Percentiles rank a stretch among this genome's conserved stretches.
Evolutionary conservation across 148 eudicot species (phyloP).

Genomic region (Diospyros lotus): DNA sequence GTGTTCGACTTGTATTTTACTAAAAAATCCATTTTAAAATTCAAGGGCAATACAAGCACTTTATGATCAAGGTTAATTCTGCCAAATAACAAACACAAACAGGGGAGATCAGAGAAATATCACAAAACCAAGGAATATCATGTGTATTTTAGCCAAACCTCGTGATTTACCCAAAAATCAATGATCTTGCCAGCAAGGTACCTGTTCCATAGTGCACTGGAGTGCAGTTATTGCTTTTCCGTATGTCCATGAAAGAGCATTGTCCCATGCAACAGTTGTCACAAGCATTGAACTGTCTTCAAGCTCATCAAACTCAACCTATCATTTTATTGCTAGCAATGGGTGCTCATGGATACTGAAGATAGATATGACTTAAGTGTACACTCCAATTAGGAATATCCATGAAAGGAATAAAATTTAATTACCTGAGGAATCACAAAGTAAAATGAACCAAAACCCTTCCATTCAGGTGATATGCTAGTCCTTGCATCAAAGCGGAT

Average conservation of each 20-base stretch:
- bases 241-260: conserved; percentile 60
- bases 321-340: conserved; percentile 39
- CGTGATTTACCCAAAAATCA: neutral
- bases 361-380: conserved; percentile 16
- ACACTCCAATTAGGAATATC: neutral
- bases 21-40: too few relatives aligned
- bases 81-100: neutral
- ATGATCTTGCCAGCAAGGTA: conserved; percentile 16
- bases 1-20: too few relatives aligned
- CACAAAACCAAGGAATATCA: too few relatives aligned
- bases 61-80: too few relatives aligned
- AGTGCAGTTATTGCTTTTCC: conserved; percentile 55
- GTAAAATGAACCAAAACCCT: conserved; percentile 87
- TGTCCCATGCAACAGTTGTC: conserved; percentile 88
- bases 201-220: conserved; percentile 66
- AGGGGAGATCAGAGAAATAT: neutral
- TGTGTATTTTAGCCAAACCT: too few relatives aligned
- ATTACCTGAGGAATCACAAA: conserved; percentile 92
- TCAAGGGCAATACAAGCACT: too few relatives aligned
- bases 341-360: conserved; percentile 27
- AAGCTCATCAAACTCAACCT: conserved; percentile 93
- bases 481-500: conserved; percentile 87
- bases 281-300: conserved; percentile 87
- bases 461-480: conserved; percentile 74
- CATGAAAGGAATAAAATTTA: conserved; percentile 10